A percentile compares a stretch with the other conserved stretches of the same genome.
Evolutionary conservation across 1,284 basidiomycete genomes (phyloP).

Genomic region (Heliocybe sulcata): DNA sequence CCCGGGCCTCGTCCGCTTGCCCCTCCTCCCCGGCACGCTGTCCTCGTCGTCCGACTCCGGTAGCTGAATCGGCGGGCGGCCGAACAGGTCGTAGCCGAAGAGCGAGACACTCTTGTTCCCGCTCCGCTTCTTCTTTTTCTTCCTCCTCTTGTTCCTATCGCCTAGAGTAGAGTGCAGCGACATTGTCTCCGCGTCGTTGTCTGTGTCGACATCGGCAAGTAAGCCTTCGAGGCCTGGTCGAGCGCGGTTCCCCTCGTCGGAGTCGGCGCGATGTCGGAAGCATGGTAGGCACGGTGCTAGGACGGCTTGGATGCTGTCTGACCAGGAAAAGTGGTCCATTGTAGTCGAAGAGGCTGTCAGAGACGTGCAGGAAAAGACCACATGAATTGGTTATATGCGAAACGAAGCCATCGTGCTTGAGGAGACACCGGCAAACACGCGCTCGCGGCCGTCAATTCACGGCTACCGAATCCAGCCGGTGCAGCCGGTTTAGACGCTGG

Average conservation of each 20-base stretch:
- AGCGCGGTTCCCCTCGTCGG: background rate
- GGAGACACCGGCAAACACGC: background rate
- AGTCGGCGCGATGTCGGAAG: constrained; percentile 32
- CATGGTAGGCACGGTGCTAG: constrained; percentile 55
- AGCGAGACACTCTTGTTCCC: constrained; percentile 37
- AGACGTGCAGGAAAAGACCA: background rate
- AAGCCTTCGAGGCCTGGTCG: constrained; percentile 48
- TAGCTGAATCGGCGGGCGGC: constrained; percentile 48
- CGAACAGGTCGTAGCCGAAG: constrained; percentile 61
- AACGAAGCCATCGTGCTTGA: background rate
- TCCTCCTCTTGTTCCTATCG: constrained; percentile 21
- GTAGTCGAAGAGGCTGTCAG: background rate
- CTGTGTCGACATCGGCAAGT: constrained; percentile 35
- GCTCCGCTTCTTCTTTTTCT: constrained; percentile 24
- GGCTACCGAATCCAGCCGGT: background rate
- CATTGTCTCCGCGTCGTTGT: constrained; percentile 50
- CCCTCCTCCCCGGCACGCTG: constrained; percentile 9
- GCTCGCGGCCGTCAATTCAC: background rate
- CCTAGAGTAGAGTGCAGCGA: constrained; percentile 63
- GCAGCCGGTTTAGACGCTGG: background rate
- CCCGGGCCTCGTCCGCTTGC: constrained; percentile 1
- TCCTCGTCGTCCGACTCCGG: constrained; percentile 39
- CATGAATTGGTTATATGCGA: background rate
- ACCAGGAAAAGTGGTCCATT: constrained; percentile 57
- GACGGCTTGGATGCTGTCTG: constrained; percentile 48